Base-by-base conservation (phyloP, 1,284 basidiomycete species). In the Neonothopanus nambi region DNA sequence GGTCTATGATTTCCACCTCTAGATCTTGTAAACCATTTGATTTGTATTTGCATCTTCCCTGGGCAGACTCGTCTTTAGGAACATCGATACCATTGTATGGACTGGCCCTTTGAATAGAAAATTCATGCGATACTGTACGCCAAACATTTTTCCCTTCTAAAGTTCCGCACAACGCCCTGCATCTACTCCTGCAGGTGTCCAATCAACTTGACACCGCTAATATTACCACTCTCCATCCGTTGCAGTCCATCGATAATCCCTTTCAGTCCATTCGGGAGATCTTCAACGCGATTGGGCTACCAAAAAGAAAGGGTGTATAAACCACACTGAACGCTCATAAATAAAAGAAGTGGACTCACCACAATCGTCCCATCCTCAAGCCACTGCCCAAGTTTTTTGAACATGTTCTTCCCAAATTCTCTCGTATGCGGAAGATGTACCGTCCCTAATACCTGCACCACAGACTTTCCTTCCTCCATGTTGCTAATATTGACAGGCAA, bases 171-270 rank as follows among this genome's bases (percentile, higher is more conserved):
- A n/a, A n/a, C n/a, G n/a, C n/a, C n/a, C n/a, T n/a, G n/a, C n/a
- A n/a, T n/a, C n/a, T n/a, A n/a, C 11, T 56, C 55, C 18, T 56
- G 55, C 23, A 51, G 55, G 15, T 45, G 37, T 18, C 12, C 41
- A 15, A 56, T 36, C 15, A 56, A 23, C 26, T 56, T 56, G 5
- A 38, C 33, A 12, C 55, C 44, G 18, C 55, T 56, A 13, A 56
- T 24, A 39, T 48, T 11, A 12, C 40, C 40, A 3, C n/a, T 41
- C 42, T 50, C 52, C 39, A 49, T 15, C 30, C 41, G 48, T 24
- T 56, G 28, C n/a, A 56, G 23, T 5, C 50, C 50, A 11, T 42
- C 39, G 15, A 40, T 6, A 15, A 52, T 46, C 13, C 46, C 47
- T 5, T 18, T 11, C 24, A 56, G 23, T 18, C 51, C 51, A 5